Base-by-base conservation (phyloP, 1,139 yeast genomes). In the Yueomyces sp. region DNA sequence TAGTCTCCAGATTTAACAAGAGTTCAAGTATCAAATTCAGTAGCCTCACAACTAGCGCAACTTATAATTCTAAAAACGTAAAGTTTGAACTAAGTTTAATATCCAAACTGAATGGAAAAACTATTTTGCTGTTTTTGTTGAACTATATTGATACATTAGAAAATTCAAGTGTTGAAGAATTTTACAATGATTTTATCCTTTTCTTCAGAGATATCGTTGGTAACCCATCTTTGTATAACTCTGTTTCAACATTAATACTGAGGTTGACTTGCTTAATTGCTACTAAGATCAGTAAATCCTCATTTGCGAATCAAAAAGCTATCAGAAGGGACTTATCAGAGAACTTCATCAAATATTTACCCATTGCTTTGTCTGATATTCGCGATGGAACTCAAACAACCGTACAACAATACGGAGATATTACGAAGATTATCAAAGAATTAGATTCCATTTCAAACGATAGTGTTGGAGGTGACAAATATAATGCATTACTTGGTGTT, bases 91-190 rank as follows among this genome's bases (percentile, higher is more conserved):
- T 60, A 4, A 49, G 59, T 3, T 36, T 53, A 33, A 32, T 49
- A 25, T 49, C 50, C 39, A 51, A 53, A 27, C 43, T 58, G 3
- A 46, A 45, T 25, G 48, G 55, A 2, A 39, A 44, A n/a, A 39
- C 44, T 2, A 32, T 55, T 8, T 50, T 55, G 45, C 38, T 44
- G 5, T 59, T 57, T 42, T 41, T 60, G 34, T 69, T 77, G 5
- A 66, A 64, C 0, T 87, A 87, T 56, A 64, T 80, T 26, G 65
- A 66, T 5, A 73, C 86, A 0, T 65, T 89, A 38, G 94, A 84
- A 48, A 72, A 71, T 48, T 95, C 86, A 51, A 77, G 85, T 0
- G 66, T 86, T 34, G 84, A 80, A 45, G 96, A 87, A 46, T 70
- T 85, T 28, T 86, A 89, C 80, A 60, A 59, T 25, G 72, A 72